Percentiles rank a stretch among this genome's conserved stretches.
Evolutionary conservation across 1,284 basidiomycete genomes (phyloP).

Genomic region (Apiotrichum akiyoshidainum): DNA sequence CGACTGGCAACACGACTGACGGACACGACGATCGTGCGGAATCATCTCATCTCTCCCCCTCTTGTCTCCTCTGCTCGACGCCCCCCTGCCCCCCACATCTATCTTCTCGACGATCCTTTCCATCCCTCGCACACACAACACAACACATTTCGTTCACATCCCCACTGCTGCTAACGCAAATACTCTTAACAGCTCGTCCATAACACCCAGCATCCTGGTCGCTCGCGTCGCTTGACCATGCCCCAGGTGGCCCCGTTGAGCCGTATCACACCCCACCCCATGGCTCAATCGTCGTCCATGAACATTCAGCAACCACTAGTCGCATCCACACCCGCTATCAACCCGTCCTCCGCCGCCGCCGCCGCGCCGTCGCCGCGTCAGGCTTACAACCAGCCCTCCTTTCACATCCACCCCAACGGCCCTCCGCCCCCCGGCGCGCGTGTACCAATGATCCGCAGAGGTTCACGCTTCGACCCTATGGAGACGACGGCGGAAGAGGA

Average conservation of each 20-base stretch:
- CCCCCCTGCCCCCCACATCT: background rate
- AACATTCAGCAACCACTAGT: background rate
- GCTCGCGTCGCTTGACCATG: slow-evolving; percentile 1
- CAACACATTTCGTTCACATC: background rate
- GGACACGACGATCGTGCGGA: no score
- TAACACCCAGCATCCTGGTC: background rate
- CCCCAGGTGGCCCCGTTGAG: slow-evolving; percentile 3
- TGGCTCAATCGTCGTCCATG: slow-evolving; percentile 6
- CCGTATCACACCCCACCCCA: slow-evolving; percentile 1
- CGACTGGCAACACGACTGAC: no score
- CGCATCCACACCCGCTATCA: background rate
- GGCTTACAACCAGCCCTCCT: background rate
- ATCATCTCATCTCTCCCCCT: no score
- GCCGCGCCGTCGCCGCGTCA: background rate
- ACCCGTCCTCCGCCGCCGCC: background rate
- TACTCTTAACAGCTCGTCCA: background rate
- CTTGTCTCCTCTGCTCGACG: no score
- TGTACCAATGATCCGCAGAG: slow-evolving; percentile 23
- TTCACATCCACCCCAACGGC: slow-evolving; percentile 1
- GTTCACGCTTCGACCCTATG: slow-evolving; percentile 44
- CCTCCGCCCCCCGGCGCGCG: slow-evolving; percentile 21
- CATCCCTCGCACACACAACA: background rate
- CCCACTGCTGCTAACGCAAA: background rate
- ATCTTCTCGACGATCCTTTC: background rate
- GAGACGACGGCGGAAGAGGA: slow-evolving; percentile 34